phyloP scores from a whole-genome alignment of 768 basidiomycete species.

The Sarcodon sp. region DNA sequence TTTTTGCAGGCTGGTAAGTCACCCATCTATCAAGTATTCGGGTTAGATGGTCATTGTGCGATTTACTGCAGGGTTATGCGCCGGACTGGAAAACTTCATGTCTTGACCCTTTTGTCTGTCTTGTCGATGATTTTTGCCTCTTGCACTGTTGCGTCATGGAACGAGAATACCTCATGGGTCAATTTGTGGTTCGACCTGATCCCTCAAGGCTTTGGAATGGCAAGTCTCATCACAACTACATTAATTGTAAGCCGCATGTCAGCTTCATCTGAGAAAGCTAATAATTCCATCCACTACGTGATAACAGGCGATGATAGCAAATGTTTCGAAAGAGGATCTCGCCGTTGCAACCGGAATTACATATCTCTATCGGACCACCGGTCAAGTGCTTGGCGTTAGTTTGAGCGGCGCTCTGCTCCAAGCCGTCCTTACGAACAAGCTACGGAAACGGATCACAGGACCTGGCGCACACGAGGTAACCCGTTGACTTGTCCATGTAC shows the following conservation, averaged over 20 bases:
- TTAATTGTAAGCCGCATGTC: conserved; percentile 41
- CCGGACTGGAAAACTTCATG: conserved; percentile 76
- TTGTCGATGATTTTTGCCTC: conserved; percentile 46
- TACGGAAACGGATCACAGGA: conserved; percentile 66
- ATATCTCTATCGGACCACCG: conserved; percentile 88
- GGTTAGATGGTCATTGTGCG: conserved; percentile 3
- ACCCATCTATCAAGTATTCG: conserved; percentile 1
- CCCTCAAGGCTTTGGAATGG: conserved; percentile 77
- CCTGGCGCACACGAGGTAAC: conserved; percentile 60
- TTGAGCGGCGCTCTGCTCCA: conserved; percentile 79
- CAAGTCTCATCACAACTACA: conserved; percentile 76
- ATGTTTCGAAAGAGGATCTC: conserved; percentile 69
- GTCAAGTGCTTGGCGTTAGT: conserved; percentile 92
- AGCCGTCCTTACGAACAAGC: conserved; percentile 54
- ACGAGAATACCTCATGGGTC: conserved; percentile 38
- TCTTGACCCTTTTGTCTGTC: conserved; percentile 57
- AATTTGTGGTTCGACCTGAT: conserved; percentile 71
- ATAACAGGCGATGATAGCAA: conserved; percentile 73
- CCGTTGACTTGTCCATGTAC: conserved; percentile 5
- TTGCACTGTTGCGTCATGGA: conserved; percentile 54
- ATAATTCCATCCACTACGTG: neutral
- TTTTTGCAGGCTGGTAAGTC: conserved; percentile 72
- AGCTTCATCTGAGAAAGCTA: neutral
- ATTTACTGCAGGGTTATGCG: conserved; percentile 57
- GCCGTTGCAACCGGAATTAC: conserved; percentile 87